phyloP scores from a whole-genome alignment of 805 yeast genomes.

The Vanderwaltozyma yarrowii region DNA sequence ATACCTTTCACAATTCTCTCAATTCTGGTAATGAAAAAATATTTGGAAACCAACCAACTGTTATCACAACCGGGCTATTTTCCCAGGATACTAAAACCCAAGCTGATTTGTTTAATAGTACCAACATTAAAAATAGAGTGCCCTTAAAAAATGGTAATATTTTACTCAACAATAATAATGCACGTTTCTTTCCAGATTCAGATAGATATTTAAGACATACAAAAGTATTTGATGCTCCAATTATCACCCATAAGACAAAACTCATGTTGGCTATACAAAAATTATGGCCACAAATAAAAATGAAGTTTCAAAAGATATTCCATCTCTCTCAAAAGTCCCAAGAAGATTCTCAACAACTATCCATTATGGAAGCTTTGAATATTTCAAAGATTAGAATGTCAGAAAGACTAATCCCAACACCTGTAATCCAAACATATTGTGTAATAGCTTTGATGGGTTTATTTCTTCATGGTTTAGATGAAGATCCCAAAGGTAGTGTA shows the following conservation, averaged over 20 bases:
- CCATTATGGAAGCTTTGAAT: constrained; percentile 16
- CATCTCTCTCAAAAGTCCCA: not conserved
- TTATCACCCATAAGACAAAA: constrained; percentile 4
- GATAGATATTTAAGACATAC: constrained; percentile 3
- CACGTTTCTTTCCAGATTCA: not conserved
- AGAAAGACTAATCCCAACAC: constrained; percentile 47
- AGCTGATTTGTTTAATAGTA: not conserved
- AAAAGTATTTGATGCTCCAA: constrained; percentile 7
- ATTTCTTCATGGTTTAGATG: constrained; percentile 44
- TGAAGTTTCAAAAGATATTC: not conserved
- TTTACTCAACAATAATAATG: not conserved
- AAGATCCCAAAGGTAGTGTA: constrained; percentile 49
- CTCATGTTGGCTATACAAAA: constrained; percentile 2
- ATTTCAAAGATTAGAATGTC: constrained; percentile 39
- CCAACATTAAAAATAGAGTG: not conserved
- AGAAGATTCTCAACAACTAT: constrained; percentile 3
- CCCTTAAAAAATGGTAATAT: not conserved
- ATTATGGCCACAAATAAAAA: not conserved
- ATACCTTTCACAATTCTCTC: too few species aligned
- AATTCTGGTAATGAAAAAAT: not conserved
- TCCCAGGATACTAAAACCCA: too few species aligned
- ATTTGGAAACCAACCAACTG: constrained; percentile 1
- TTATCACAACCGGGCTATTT: not conserved
- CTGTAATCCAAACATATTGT: constrained; percentile 56
- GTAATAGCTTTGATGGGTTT: constrained; percentile 47